Evolutionary conservation across 257 asterid species (phyloP).

Genomic region (Fraxinus quadrangulata): DNA sequence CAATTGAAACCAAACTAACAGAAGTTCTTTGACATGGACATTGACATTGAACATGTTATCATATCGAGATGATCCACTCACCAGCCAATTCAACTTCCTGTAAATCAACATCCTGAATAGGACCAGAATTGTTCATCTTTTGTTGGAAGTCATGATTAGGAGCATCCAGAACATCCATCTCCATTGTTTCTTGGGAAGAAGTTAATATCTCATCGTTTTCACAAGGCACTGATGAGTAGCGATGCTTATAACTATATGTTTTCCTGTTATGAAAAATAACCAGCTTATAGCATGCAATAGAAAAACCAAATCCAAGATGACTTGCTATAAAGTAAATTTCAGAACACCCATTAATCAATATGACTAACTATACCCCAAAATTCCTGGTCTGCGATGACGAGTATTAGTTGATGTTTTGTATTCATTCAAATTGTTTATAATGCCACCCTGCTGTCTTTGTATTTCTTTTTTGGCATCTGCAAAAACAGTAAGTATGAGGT

Average conservation of each 20-base stretch:
- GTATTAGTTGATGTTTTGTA: constrained; percentile 38
- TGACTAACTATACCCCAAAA: constrained; percentile 60
- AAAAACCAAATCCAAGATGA: constrained; percentile 8
- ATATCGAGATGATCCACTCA: constrained; percentile 35
- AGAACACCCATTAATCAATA: constrained; percentile 24
- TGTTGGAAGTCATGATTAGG: constrained; percentile 37
- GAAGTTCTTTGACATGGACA: constrained; percentile 5
- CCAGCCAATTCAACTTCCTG: constrained; percentile 58
- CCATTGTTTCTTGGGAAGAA: constrained; percentile 48
- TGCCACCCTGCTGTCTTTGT: constrained; percentile 59
- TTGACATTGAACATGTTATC: neutral
- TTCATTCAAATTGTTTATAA: constrained; percentile 33
- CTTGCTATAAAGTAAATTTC: constrained; percentile 1
- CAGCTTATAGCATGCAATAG: constrained; percentile 22
- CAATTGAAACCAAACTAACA: constrained; percentile 14
- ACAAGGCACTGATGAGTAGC: constrained; percentile 36
- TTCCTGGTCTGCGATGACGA: constrained; percentile 64
- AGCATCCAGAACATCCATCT: constrained; percentile 36
- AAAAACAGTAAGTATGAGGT: constrained; percentile 7
- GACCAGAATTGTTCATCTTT: constrained; percentile 33
- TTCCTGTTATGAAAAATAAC: constrained; percentile 43
- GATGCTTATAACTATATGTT: constrained; percentile 57
- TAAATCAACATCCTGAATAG: constrained; percentile 37
- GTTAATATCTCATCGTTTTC: constrained; percentile 46
- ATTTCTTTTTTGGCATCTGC: constrained; percentile 81